A percentile compares a stretch with the other conserved stretches of the same genome.
phyloP scores from a whole-genome alignment of 148 eudicot genomes.

The Salicornia ramosissima region DNA sequence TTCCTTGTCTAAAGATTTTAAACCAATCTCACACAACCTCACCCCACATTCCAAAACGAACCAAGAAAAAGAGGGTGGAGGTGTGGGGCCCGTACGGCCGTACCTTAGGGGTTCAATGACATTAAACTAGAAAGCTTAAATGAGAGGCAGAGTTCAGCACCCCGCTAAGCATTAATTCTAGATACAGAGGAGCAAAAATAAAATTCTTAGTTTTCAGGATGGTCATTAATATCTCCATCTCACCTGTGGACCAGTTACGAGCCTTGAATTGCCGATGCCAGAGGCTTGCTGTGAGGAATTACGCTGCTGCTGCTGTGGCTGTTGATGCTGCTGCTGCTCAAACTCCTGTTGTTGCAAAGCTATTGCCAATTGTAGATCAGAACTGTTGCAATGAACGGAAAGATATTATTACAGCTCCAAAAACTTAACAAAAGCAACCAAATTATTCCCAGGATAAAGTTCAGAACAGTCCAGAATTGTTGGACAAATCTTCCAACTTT shows the following conservation, averaged over 20 bases:
- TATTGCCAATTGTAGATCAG: conserved; percentile 85
- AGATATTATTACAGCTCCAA: background rate
- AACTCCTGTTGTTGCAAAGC: conserved; percentile 95
- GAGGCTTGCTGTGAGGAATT: conserved; percentile 45
- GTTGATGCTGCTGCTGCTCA: conserved; percentile 55
- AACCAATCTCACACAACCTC: too few species aligned
- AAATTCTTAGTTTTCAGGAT: background rate
- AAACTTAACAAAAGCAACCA: background rate
- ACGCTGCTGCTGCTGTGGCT: conserved; percentile 32
- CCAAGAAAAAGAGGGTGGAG: too few species aligned
- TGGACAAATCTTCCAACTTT: background rate
- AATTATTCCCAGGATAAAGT: background rate
- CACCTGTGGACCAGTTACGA: conserved; percentile 85
- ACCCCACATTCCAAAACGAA: too few species aligned
- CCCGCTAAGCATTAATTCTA: background rate
- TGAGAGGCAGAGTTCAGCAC: background rate
- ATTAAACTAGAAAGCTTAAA: too few species aligned
- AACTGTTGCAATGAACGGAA: conserved; percentile 37
- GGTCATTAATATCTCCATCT: conserved; percentile 17
- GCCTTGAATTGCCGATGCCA: conserved; percentile 41
- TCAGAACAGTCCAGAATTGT: background rate
- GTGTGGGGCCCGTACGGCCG: too few species aligned
- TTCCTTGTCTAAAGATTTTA: too few species aligned
- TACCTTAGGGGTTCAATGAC: too few species aligned
- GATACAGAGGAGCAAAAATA: background rate